Percentiles rank a stretch among this genome's conserved stretches.
Evolutionary conservation across 2,329 filamentous ascomycete genomes (phyloP).

Genomic region (Teratosphaeria zuluensis): DNA sequence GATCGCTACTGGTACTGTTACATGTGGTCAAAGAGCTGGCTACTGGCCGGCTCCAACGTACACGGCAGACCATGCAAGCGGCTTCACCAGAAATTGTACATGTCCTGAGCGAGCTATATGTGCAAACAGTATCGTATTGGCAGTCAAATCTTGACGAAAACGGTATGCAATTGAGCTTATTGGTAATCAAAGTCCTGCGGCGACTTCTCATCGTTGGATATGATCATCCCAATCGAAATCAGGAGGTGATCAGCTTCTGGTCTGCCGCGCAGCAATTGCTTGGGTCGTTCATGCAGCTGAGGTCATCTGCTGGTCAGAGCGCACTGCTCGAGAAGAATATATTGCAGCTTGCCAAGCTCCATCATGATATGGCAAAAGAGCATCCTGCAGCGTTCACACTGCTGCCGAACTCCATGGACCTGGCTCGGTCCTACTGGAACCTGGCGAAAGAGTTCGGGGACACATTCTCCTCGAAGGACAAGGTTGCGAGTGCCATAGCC

Average conservation of each 20-base stretch:
- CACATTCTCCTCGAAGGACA: constrained; percentile 50
- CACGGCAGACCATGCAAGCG: constrained; percentile 65
- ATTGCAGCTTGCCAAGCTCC: constrained; percentile 82
- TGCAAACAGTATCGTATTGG: constrained; percentile 61
- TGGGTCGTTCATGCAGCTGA: constrained; percentile 53
- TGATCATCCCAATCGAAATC: constrained; percentile 70
- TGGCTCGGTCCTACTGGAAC: constrained; percentile 78
- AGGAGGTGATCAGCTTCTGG: constrained; percentile 73
- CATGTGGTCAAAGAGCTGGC: constrained; percentile 86
- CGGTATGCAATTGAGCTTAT: constrained; percentile 66
- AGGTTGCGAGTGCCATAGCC: constrained; percentile 20
- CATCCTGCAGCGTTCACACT: constrained; percentile 77
- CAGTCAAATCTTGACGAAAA: constrained; percentile 37
- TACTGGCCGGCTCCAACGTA: constrained; percentile 65
- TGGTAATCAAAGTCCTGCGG: constrained; percentile 69
- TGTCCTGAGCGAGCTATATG: constrained; percentile 68
- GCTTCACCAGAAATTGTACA: constrained; percentile 77
- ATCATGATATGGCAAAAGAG: constrained; percentile 70
- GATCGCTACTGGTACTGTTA: constrained; percentile 66
- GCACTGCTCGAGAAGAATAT: constrained; percentile 69
- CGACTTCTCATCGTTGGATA: constrained; percentile 73
- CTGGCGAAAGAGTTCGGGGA: constrained; percentile 69
- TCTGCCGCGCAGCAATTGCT: constrained; percentile 66
- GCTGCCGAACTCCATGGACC: constrained; percentile 66
- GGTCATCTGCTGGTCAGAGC: background rate